These are phyloP conservation scores for Plasmodium fragile DNA, from an alignment of 169 alveolate species.

Conservation along the genomic window DNA sequence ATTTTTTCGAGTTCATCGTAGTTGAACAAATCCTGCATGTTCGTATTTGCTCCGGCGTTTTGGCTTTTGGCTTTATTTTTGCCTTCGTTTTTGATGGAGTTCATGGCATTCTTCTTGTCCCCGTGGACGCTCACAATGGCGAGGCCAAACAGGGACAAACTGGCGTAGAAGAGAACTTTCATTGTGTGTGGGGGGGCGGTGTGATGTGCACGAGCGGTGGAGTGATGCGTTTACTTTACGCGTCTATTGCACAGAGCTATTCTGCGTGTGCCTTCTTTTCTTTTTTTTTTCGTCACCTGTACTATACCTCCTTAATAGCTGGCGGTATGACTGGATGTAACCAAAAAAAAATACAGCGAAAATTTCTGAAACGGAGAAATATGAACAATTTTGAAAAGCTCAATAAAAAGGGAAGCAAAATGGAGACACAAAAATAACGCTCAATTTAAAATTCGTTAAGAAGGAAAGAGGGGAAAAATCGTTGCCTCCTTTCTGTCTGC, in stretches of 20 bases:
- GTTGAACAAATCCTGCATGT: not conserved
- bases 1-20: slow-evolving; percentile 22
- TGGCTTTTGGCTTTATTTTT: not conserved
- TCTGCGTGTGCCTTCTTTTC: not conserved
- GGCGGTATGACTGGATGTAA: not conserved
- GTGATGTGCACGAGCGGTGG: not conserved
- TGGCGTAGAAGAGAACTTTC: not conserved
- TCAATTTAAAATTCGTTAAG: not conserved
- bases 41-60: not conserved
- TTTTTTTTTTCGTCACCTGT: not conserved
- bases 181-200: not conserved
- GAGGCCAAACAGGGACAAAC: slow-evolving; percentile 3
- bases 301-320: not conserved
- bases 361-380: not conserved
- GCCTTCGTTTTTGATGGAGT: not conserved
- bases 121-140: slow-evolving; percentile 7
- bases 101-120: slow-evolving; percentile 22
- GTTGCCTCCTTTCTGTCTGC: not conserved
- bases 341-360: not conserved
- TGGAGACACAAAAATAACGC: not conserved
- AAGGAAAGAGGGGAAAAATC: not conserved
- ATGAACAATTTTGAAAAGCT: not conserved
- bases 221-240: not conserved
- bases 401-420: not conserved
- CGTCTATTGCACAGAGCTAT: not conserved